Percentiles rank a stretch among this genome's conserved stretches.
These are phyloP conservation scores for Xanthoconium separans DNA, from an alignment of 1,284 basidiomycete genomes.

Conservation along the genomic window DNA sequence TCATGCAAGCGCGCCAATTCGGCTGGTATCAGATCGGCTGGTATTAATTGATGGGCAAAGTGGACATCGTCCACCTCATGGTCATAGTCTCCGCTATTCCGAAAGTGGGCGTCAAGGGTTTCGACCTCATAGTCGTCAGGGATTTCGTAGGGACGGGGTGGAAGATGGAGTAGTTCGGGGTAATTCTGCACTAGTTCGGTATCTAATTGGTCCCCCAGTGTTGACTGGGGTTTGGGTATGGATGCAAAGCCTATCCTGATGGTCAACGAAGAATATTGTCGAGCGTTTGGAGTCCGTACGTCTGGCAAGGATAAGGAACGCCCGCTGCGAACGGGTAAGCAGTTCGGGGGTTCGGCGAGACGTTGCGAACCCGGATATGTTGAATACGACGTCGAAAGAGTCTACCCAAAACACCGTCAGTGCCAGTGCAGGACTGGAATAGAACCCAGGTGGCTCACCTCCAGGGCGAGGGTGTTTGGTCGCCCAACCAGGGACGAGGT, in stretches of 20 bases:
- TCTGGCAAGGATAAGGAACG: conserved; percentile 76
- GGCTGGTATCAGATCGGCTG: conserved; percentile 19
- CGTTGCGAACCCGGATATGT: conserved; percentile 74
- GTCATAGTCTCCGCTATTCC: conserved; percentile 18
- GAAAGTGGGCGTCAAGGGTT: conserved; percentile 30
- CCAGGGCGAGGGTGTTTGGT: conserved; percentile 13
- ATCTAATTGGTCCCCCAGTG: conserved; percentile 10
- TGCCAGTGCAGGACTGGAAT: background rate
- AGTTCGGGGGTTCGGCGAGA: conserved; percentile 59
- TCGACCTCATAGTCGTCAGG: conserved; percentile 57
- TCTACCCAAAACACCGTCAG: conserved; percentile 29
- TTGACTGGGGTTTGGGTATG: conserved; percentile 49
- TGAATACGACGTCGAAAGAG: conserved; percentile 68
- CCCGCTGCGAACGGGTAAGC: conserved; percentile 69
- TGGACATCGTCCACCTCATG: conserved; percentile 21
- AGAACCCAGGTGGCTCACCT: conserved; percentile 13
- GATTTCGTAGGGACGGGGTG: conserved; percentile 61
- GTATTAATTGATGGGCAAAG: conserved; percentile 14
- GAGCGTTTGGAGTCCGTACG: conserved; percentile 40
- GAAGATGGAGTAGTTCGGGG: conserved; percentile 45
- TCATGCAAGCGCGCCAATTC: conserved; percentile 58
- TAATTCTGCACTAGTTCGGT: conserved; percentile 39
- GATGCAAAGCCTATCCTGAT: conserved; percentile 56
- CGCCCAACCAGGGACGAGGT: conserved; percentile 38
- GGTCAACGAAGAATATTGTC: background rate